Percentiles rank a stretch among this genome's conserved stretches.
Evolutionary conservation across 2,329 filamentous ascomycete species (phyloP).

Genomic region (Penicillium sclerotigenum): DNA sequence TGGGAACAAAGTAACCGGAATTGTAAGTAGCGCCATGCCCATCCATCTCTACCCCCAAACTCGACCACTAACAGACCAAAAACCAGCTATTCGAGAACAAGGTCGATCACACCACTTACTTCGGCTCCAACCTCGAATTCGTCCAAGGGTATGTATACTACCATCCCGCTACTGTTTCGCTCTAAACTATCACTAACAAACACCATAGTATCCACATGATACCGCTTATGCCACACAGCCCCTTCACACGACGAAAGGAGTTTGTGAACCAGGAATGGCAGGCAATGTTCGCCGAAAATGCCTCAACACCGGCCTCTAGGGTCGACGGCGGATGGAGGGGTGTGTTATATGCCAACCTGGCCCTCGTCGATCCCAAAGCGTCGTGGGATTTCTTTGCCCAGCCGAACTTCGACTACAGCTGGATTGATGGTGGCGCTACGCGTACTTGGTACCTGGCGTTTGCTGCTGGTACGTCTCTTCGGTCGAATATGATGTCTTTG

Average conservation of each 20-base stretch:
- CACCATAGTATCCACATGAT: conserved; percentile 76
- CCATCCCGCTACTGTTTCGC: conserved; percentile 4
- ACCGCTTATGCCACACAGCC: conserved; percentile 66
- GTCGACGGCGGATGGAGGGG: conserved; percentile 80
- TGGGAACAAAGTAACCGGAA: conserved; percentile 68
- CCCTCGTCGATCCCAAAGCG: conserved; percentile 66
- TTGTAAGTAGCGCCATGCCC: conserved; percentile 38
- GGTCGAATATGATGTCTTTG: background rate
- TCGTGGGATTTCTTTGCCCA: conserved; percentile 74
- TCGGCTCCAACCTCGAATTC: conserved; percentile 69
- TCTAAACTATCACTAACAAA: conserved; percentile 19
- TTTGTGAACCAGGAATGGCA: conserved; percentile 86
- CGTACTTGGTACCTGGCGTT: conserved; percentile 82
- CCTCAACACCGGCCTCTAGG: conserved; percentile 54
- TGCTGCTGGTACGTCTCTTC: conserved; percentile 58
- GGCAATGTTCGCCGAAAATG: conserved; percentile 67
- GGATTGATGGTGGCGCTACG: conserved; percentile 73
- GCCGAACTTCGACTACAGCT: conserved; percentile 61
- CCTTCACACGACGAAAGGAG: conserved; percentile 60
- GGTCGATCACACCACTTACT: conserved; percentile 87
- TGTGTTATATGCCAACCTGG: conserved; percentile 77
- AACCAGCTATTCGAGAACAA: conserved; percentile 83
- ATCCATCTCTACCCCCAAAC: background rate
- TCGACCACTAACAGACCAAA: background rate
- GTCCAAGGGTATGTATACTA: conserved; percentile 53